Conservation (phyloP, 2,329 filamentous ascomycete genomes). For the Pseudogymnoascus sp. region DNA sequence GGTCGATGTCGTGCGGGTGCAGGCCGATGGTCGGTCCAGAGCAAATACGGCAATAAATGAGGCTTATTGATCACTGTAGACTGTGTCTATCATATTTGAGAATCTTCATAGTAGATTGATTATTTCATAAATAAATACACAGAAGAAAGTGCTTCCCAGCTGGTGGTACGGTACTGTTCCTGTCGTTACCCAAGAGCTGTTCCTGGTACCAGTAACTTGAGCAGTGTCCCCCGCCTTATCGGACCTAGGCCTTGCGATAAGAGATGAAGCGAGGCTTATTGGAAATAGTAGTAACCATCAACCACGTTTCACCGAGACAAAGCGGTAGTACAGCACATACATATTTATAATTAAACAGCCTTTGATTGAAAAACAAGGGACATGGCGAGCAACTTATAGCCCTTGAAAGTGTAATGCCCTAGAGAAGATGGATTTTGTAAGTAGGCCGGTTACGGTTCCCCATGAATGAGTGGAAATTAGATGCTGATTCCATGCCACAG, state of each 20-base stretch:
- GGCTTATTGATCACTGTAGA: background rate
- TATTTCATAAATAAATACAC: background rate
- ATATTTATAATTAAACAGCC: background rate
- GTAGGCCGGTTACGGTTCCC: background rate
- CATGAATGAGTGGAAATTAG: background rate
- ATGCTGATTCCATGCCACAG: conserved; percentile 32
- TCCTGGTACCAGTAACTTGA: background rate
- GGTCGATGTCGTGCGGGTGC: background rate
- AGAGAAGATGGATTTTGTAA: conserved; percentile 3
- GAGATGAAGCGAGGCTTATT: conserved; percentile 5
- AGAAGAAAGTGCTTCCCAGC: background rate
- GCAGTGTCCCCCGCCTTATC: background rate
- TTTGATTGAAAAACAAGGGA: background rate
- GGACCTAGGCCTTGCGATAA: background rate
- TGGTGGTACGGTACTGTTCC: background rate
- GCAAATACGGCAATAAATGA: background rate
- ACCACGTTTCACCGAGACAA: background rate
- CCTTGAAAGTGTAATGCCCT: conserved; percentile 1
- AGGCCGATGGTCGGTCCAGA: background rate
- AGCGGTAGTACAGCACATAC: background rate
- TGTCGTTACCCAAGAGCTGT: background rate
- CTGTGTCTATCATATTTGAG: background rate
- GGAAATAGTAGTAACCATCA: background rate
- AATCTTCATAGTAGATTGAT: background rate
- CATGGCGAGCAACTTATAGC: background rate